A percentile compares a stretch with the other conserved stretches of the same genome.
Evolutionary conservation across 2,329 filamentous ascomycete genomes (phyloP).

Genomic region (Beauveria asiatica): DNA sequence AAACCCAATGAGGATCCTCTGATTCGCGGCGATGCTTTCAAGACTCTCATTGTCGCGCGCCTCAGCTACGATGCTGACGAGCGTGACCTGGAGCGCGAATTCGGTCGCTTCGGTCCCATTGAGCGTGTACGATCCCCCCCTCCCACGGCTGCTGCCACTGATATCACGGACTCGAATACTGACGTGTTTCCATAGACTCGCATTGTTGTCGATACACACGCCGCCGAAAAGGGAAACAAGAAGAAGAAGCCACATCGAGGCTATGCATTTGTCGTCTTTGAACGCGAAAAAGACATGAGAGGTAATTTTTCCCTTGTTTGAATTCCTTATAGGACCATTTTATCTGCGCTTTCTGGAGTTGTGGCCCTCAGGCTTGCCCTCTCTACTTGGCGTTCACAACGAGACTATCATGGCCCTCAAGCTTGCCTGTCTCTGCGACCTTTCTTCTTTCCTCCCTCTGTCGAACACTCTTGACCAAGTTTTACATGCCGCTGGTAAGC

Average conservation of each 20-base stretch:
- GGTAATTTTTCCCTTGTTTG: constrained; percentile 53
- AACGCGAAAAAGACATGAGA: constrained; percentile 98
- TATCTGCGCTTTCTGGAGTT: constrained; percentile 26
- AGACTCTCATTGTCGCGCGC: constrained; percentile 85
- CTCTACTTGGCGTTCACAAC: constrained; percentile 27
- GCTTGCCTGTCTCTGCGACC: constrained; percentile 42
- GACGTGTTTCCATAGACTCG: constrained; percentile 55
- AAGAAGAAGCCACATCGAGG: constrained; percentile 76
- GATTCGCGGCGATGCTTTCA: constrained; percentile 87
- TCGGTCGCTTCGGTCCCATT: constrained; percentile 86
- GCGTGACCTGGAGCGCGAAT: constrained; percentile 86
- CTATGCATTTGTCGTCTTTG: constrained; percentile 95
- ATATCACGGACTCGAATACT: not conserved
- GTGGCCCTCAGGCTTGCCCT: constrained; percentile 36
- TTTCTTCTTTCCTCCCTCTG: constrained; percentile 18
- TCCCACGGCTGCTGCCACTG: not conserved
- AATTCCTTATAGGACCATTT: constrained; percentile 23
- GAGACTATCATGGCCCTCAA: constrained; percentile 47
- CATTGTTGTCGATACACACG: constrained; percentile 70
- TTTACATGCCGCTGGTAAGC: constrained; percentile 41
- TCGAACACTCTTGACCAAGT: constrained; percentile 13
- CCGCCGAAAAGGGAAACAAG: constrained; percentile 61
- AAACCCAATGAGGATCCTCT: constrained; percentile 80
- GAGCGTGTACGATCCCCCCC: constrained; percentile 60
- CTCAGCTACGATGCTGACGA: constrained; percentile 84